A percentile compares a stretch with the other conserved stretches of the same genome.
phyloP scores from a whole-genome alignment of 345 rosid genomes.

The Leavenworthia alabamica region DNA sequence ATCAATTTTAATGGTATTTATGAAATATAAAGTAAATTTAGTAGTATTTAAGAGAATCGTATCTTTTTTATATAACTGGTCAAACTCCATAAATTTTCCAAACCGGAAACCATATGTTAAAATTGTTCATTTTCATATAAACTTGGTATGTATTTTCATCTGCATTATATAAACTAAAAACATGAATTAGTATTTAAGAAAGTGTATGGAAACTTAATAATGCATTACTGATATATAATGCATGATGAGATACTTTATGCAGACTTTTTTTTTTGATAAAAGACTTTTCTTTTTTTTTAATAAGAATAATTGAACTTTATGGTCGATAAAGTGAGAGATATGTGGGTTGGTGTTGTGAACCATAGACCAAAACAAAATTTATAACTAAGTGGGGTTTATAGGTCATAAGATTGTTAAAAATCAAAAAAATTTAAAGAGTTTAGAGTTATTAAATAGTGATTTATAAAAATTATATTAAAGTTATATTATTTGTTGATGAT shows the following conservation, averaged over 20 bases:
- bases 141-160: background rate
- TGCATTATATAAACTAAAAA: background rate
- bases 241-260: background rate
- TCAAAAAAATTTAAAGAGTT: too few species aligned
- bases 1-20: too few species aligned
- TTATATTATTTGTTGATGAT: too few species aligned
- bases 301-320: constrained; percentile 15
- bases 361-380: background rate
- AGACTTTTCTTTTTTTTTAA: background rate
- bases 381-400: too few species aligned
- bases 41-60: background rate
- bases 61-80: background rate
- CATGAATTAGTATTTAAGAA: background rate
- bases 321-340: constrained; percentile 14
- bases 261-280: background rate
- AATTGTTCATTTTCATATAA: background rate
- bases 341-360: constrained; percentile 29
- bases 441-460: too few species aligned
- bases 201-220: background rate
- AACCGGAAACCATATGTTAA: background rate
- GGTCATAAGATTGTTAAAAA: too few species aligned
- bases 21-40: too few species aligned
- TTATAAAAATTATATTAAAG: too few species aligned
- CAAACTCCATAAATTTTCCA: background rate
- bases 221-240: background rate